These are phyloP conservation scores for Cryptococcus hybrid DNA, from an alignment of 1,284 basidiomycete genomes.

Conservation along the genomic window DNA sequence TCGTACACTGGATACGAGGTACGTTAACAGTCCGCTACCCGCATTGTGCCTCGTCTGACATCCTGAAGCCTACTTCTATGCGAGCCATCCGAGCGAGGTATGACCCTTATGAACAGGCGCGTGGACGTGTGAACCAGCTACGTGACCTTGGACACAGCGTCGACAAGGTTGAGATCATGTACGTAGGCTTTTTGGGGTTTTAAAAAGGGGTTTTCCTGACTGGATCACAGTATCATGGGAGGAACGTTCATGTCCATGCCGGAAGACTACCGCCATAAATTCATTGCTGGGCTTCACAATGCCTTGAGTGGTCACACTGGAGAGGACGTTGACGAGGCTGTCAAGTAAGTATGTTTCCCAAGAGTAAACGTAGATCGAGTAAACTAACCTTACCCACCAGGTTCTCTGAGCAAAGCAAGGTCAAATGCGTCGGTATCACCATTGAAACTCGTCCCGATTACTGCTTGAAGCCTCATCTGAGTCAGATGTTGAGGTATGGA, in stretches of 20 bases:
- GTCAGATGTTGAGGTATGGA: conserved; percentile 98
- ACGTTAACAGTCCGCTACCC: conserved; percentile 3
- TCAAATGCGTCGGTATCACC: conserved; percentile 98
- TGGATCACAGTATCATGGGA: conserved; percentile 71
- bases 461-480: conserved; percentile 93
- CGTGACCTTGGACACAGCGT: conserved; percentile 93
- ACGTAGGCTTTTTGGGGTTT: conserved; percentile 11
- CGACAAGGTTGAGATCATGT: conserved; percentile 98
- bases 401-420: conserved; percentile 94
- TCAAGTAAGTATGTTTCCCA: conserved; percentile 57
- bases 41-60: not conserved
- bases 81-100: conserved; percentile 96
- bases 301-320: conserved; percentile 94
- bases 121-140: conserved; percentile 91
- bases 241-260: conserved; percentile 99
- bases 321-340: conserved; percentile 94
- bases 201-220: conserved; percentile 1
- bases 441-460: conserved; percentile 99
- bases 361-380: not conserved
- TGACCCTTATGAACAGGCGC: conserved; percentile 97
- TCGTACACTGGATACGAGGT: conserved; percentile 92
- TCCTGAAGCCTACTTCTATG: conserved; percentile 85
- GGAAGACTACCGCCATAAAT: conserved; percentile 89
- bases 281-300: conserved; percentile 96
- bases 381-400: conserved; percentile 45